These are phyloP conservation scores for Gossypium anomalum DNA, from an alignment of 345 rosid species.

Conservation along the genomic window DNA sequence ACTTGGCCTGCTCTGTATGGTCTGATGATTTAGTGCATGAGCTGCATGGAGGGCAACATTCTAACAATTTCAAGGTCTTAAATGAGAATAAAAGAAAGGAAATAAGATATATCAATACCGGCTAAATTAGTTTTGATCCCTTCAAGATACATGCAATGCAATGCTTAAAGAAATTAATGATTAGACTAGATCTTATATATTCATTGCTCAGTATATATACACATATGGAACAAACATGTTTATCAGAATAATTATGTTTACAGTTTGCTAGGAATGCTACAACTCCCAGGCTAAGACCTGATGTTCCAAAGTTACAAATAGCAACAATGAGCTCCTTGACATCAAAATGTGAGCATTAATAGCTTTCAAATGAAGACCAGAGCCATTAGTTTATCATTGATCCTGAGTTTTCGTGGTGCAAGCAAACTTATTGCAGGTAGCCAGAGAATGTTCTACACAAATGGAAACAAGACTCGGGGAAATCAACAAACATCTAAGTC, in stretches of 20 bases:
- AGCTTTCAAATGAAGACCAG: background rate
- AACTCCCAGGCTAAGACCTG: background rate
- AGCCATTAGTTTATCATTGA: background rate
- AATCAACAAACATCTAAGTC: background rate
- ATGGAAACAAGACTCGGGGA: background rate
- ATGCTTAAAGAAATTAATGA: background rate
- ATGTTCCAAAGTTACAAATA: background rate
- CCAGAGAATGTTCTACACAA: background rate
- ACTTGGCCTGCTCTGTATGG: too few species aligned
- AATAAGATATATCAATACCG: background rate
- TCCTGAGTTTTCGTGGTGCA: background rate
- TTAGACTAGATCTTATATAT: background rate
- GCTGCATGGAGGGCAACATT: too few species aligned
- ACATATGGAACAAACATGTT: constrained; percentile 18
- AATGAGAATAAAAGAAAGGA: background rate
- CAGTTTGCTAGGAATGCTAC: background rate
- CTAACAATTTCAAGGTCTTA: background rate
- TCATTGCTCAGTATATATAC: background rate
- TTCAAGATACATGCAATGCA: constrained; percentile 31
- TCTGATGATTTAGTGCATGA: too few species aligned
- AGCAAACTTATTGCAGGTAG: background rate
- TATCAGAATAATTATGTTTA: background rate
- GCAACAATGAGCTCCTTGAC: background rate
- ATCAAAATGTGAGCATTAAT: background rate
- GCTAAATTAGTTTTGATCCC: background rate